Evolutionary conservation across 495 filamentous ascomycete genomes (phyloP).

Genomic region (Podospora anserina): DNA sequence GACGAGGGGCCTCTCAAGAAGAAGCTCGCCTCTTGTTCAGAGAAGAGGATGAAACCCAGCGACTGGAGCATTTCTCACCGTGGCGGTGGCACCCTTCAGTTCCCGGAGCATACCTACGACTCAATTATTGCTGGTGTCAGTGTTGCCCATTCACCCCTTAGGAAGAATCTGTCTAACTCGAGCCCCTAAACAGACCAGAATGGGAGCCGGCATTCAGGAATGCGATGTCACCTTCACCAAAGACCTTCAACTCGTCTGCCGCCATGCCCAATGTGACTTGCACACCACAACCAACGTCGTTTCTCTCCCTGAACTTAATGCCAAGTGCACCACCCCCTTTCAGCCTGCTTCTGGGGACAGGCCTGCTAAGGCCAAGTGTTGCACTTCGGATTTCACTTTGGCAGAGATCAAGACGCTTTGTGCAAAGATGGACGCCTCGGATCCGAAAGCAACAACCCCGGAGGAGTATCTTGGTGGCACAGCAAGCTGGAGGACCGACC

Average conservation of each 20-base stretch:
- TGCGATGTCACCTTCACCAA: constrained; percentile 63
- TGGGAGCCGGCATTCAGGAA: constrained; percentile 63
- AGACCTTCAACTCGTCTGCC: constrained; percentile 59
- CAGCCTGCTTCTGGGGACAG: constrained; percentile 41
- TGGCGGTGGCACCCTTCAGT: constrained; percentile 55
- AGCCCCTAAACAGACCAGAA: constrained; percentile 35
- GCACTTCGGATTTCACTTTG: constrained; percentile 61
- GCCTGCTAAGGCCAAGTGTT: constrained; percentile 54
- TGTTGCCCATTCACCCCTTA: not conserved
- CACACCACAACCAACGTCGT: constrained; percentile 65
- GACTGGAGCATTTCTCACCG: constrained; percentile 57
- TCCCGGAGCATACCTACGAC: constrained; percentile 59
- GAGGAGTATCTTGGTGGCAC: constrained; percentile 53
- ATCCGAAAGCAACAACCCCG: constrained; percentile 51
- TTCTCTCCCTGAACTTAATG: constrained; percentile 49
- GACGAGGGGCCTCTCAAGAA: constrained; percentile 54
- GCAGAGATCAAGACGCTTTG: constrained; percentile 59
- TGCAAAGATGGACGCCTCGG: constrained; percentile 60
- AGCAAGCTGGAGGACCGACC: constrained; percentile 54
- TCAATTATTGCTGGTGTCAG: constrained; percentile 48
- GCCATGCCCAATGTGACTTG: constrained; percentile 61
- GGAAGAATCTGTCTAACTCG: not conserved
- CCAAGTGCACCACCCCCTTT: constrained; percentile 61
- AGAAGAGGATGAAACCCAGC: constrained; percentile 39
- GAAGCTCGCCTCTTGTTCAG: constrained; percentile 52